Evolutionary conservation across 1,139 yeast species (phyloP).

Genomic region (Chernovozyma aurita): DNA sequence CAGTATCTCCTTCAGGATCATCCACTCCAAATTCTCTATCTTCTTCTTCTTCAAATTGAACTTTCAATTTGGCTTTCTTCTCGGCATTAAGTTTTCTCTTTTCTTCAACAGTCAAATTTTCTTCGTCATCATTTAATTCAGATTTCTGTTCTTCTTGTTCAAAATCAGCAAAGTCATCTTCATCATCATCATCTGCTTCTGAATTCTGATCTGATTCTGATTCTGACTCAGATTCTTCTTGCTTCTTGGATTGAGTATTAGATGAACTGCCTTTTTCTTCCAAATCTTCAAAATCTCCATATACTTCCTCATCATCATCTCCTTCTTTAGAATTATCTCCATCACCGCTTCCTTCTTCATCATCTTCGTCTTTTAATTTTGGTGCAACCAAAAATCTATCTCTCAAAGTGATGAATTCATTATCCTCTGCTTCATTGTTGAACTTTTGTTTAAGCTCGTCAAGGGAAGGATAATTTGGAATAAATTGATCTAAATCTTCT

Average conservation of each 20-base stretch:
- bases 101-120: slow-evolving; percentile 53
- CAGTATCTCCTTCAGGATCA: slow-evolving; percentile 69
- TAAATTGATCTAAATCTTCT: slow-evolving; percentile 29
- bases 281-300: slow-evolving; percentile 79
- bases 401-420: slow-evolving; percentile 45
- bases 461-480: slow-evolving; percentile 39
- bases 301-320: slow-evolving; percentile 50
- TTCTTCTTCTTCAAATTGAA: slow-evolving; percentile 91
- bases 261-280: too few species aligned
- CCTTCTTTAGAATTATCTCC: slow-evolving; percentile 39
- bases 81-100: slow-evolving; percentile 80
- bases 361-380: slow-evolving; percentile 37
- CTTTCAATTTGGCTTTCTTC: slow-evolving; percentile 79
- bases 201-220: slow-evolving; percentile 22
- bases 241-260: slow-evolving; percentile 6
- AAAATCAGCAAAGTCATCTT: slow-evolving; percentile 53
- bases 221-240: slow-evolving; percentile 17
- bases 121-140: slow-evolving; percentile 29
- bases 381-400: slow-evolving; percentile 70
- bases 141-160: slow-evolving; percentile 46
- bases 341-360: slow-evolving; percentile 26
- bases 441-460: slow-evolving; percentile 55
- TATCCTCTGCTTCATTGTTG: slow-evolving; percentile 42
- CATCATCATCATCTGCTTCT: slow-evolving; percentile 29
- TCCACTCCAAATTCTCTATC: slow-evolving; percentile 72